Evolutionary conservation across 805 yeast species (phyloP).

Genomic region (Teunomyces stri): DNA sequence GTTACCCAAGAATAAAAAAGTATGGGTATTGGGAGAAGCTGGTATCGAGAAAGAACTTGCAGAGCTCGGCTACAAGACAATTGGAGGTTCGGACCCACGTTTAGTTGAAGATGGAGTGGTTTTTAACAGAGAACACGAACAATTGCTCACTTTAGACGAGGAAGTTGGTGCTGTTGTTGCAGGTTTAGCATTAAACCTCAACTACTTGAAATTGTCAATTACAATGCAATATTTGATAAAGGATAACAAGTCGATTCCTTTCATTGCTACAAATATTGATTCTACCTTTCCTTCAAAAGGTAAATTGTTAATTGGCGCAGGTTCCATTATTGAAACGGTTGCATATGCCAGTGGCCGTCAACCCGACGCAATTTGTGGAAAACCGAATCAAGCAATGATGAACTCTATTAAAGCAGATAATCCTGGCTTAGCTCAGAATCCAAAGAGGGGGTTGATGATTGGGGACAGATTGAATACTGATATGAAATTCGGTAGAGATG

Average conservation of each 20-base stretch:
- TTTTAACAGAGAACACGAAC: constrained; percentile 56
- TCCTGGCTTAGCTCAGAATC: constrained; percentile 45
- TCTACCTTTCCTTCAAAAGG: constrained; percentile 93
- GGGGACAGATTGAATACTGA: constrained; percentile 96
- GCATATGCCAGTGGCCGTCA: constrained; percentile 73
- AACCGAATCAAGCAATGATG: constrained; percentile 88
- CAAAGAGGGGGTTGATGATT: constrained; percentile 75
- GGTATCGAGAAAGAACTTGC: constrained; percentile 82
- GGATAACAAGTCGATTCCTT: constrained; percentile 55
- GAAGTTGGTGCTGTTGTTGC: constrained; percentile 85
- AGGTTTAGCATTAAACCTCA: constrained; percentile 75
- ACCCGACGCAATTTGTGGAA: constrained; percentile 85
- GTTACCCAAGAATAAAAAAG: constrained; percentile 71
- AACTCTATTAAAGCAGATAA: constrained; percentile 75
- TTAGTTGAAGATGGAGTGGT: constrained; percentile 44
- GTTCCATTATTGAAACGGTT: constrained; percentile 79
- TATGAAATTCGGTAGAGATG: constrained; percentile 84
- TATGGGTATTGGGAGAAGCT: constrained; percentile 84
- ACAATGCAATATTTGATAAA: constrained; percentile 78
- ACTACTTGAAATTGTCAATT: constrained; percentile 76
- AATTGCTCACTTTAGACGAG: constrained; percentile 60
- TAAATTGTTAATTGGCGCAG: constrained; percentile 88
- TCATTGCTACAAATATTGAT: constrained; percentile 92
- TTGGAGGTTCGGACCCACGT: constrained; percentile 81
- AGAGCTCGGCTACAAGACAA: constrained; percentile 66